Evolutionary conservation across 1,284 basidiomycete species (phyloP).

Genomic region (Pseudozyma hubeiensis): DNA sequence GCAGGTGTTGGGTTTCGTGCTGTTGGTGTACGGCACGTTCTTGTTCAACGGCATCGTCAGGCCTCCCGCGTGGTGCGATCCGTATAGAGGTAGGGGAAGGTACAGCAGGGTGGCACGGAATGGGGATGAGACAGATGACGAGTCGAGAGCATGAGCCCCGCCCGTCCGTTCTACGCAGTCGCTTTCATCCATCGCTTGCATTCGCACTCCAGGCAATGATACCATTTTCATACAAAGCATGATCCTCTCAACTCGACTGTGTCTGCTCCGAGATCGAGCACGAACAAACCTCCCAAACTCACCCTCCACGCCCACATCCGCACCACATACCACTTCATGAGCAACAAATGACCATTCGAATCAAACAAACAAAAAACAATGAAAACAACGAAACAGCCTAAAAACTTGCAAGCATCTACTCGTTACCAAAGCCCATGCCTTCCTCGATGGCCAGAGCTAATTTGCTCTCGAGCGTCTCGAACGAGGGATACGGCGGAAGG

Average conservation of each 20-base stretch:
- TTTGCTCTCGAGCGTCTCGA: constrained; percentile 66
- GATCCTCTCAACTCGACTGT: too few relatives aligned
- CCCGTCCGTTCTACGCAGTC: too few relatives aligned
- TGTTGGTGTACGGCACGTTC: constrained; percentile 81
- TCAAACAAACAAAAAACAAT: not conserved
- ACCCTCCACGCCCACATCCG: not conserved
- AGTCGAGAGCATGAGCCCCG: constrained; percentile 1
- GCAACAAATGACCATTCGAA: not conserved
- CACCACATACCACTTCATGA: not conserved
- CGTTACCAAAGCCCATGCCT: constrained; percentile 65
- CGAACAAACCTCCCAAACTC: too few relatives aligned
- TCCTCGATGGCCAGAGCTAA: constrained; percentile 66
- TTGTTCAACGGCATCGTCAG: constrained; percentile 65
- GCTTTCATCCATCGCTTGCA: too few relatives aligned
- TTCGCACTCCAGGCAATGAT: not conserved
- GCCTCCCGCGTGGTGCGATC: constrained; percentile 48
- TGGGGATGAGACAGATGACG: constrained; percentile 14
- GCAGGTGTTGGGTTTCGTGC: constrained; percentile 87
- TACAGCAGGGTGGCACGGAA: constrained; percentile 23
- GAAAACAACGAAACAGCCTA: not conserved
- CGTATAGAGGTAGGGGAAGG: constrained; percentile 1
- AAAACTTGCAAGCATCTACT: constrained; percentile 28
- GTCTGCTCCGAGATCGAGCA: too few relatives aligned
- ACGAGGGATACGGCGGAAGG: constrained; percentile 65
- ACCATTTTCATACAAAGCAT: not conserved